Base-by-base conservation (phyloP, 257 asterid genomes). In the Cordia subcordata region DNA sequence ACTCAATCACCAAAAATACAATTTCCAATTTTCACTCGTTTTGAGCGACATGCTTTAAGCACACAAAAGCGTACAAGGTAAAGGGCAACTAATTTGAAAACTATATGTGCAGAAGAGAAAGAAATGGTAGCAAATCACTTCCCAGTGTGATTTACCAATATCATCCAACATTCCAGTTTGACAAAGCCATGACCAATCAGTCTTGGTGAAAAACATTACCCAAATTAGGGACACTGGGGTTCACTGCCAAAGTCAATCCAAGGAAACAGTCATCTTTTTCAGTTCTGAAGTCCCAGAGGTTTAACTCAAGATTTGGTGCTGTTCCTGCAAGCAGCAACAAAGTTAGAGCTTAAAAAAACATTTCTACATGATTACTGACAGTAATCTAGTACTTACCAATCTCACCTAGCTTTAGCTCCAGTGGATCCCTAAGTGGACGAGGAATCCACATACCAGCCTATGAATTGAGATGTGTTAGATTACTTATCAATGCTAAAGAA, bases 251-350 rank as follows among this genome's bases (percentile, higher is more conserved):
- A 51, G 96, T 83, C 90, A 91, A 79, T 63, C 94, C 96, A 72
- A 91, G 98, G 79, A 77, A 88, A 72, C 96, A 88, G 70, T 85
- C 95, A 70, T 91, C 95, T 40, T 40, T 60, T 68, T 82, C 62
- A 60, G 81, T 55, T 60, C 90, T 91, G 63, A 82, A 91, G 82
- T 83, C 80, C 94, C 98, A 85, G 61, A 91, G 90, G 86, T 81
- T 88, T 82, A 91, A 87, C 67, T 91, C 98, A 76, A 91, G 98
- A 79, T 91, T 91, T 55, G 98, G 98, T 69, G 77, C 81, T 64
- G 90, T 65, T 57, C 87, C 98, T 90, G 78, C 72, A 73, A 62
- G 42, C 37, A 52, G 5, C 38, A 47, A 14, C 49, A 23, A 47
- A 39, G 64, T n/a, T 58, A 38, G 8, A 33, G 38, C 16, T 9